Conservation (phyloP, 1,284 basidiomycete species). For the Rhodotorula glutinis region DNA sequence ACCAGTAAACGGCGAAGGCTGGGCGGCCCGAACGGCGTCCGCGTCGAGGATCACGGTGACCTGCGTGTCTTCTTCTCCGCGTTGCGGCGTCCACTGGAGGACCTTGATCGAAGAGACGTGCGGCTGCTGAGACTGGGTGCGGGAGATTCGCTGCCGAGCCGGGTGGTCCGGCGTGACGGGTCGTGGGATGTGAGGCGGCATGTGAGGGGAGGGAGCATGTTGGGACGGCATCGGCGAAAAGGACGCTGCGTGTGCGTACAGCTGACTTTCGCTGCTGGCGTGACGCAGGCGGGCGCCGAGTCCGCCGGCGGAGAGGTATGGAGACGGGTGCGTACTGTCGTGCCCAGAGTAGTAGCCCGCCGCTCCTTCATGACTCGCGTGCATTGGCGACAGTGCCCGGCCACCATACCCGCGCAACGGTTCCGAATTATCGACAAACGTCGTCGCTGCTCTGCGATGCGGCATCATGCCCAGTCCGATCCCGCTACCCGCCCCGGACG, state of each 20-base stretch:
- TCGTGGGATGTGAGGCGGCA: too few relatives aligned
- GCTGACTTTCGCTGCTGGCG: background rate
- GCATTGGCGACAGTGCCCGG: background rate
- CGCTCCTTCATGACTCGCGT: background rate
- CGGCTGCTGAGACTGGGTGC: background rate
- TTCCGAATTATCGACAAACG: background rate
- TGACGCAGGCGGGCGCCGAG: background rate
- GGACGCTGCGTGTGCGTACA: background rate
- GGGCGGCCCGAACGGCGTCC: constrained; percentile 18
- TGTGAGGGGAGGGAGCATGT: background rate
- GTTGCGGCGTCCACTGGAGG: constrained; percentile 38
- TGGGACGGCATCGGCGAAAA: background rate
- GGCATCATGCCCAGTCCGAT: too few relatives aligned
- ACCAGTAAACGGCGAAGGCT: constrained; percentile 1
- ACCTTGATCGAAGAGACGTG: constrained; percentile 28
- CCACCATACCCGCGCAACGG: background rate
- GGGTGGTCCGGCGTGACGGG: background rate
- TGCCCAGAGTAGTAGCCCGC: background rate
- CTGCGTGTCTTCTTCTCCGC: constrained; percentile 35
- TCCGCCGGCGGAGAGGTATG: background rate
- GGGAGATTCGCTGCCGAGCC: background rate
- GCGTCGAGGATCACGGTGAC: constrained; percentile 38
- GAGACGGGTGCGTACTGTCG: background rate
- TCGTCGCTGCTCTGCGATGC: background rate
- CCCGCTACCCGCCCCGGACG: too few relatives aligned